A percentile compares a stretch with the other conserved stretches of the same genome.
Evolutionary conservation across 495 filamentous ascomycete species (phyloP).

Genomic region (Trichocladium uniseriatum): DNA sequence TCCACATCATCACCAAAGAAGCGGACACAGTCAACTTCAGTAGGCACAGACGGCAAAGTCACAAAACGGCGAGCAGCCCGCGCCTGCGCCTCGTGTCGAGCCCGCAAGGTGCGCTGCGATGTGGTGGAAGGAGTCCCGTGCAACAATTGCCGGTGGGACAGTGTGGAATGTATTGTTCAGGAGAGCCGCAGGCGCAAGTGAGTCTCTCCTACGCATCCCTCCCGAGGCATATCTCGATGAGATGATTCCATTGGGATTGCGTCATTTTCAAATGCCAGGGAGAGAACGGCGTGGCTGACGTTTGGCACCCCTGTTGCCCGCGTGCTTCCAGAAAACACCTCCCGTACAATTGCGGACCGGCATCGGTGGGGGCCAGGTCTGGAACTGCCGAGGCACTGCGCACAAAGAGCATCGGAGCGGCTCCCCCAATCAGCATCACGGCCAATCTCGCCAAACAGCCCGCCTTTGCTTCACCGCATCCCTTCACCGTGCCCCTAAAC

Average conservation of each 20-base stretch:
- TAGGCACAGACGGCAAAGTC: constrained; percentile 22
- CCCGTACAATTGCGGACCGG: constrained; percentile 12
- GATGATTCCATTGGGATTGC: too few relatives aligned
- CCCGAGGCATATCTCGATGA: too few relatives aligned
- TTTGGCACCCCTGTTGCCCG: constrained; percentile 13
- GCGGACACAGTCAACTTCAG: constrained; percentile 18
- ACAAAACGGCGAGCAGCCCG: constrained; percentile 74
- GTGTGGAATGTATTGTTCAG: constrained; percentile 79
- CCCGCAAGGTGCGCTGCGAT: constrained; percentile 89
- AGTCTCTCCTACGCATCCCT: constrained; percentile 26
- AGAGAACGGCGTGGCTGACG: constrained; percentile 5
- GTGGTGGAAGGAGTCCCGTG: constrained; percentile 83
- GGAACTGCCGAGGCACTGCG: constrained; percentile 29
- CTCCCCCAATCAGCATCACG: constrained; percentile 2
- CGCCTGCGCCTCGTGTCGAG: constrained; percentile 77
- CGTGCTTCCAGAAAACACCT: constrained; percentile 32
- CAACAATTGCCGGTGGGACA: constrained; percentile 81
- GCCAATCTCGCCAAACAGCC: constrained; percentile 8
- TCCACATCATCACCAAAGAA: constrained; percentile 27
- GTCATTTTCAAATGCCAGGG: constrained; percentile 18
- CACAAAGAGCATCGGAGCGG: constrained; percentile 16
- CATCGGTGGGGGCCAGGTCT: constrained; percentile 4
- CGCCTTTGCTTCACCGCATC: not conserved
- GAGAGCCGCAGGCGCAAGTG: constrained; percentile 87
- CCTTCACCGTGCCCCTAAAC: constrained; percentile 6